Base-by-base conservation (phyloP, 2,329 filamentous ascomycete genomes). In the Colletotrichum acutatum region DNA sequence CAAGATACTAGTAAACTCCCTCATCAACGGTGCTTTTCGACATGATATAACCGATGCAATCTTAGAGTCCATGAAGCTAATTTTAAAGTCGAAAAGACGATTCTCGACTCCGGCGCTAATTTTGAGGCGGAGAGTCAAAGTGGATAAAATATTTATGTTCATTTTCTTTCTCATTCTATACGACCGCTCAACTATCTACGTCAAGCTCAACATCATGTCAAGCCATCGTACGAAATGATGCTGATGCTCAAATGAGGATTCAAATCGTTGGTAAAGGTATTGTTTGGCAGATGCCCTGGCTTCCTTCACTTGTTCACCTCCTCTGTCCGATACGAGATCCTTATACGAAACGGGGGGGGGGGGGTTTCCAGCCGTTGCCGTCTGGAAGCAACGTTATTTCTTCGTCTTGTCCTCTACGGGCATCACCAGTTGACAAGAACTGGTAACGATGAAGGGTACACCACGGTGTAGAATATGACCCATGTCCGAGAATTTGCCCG, bases 401-500 rank as follows among this genome's bases (percentile, higher is more conserved):
- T 26, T 19, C 1, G 16, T 37, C 49, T 37, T 37, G 19, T 14
- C 28, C 22, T 34, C 42, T 54, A 42, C 70, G 26, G 70, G 14
- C 28, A 64, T 65, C 53, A 65, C 59, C 66, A 65, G 54, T 72
- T 72, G 70, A 72, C 60, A 70, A 65, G 46, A 26, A 28, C 59
- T 65, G 70, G 54, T 66, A 72, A 49, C 5, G 22, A 11, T 37
- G 32, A 32, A 49, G 26, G 24, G 26, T 28, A 58, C 46, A 24
- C 30, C 6, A 8, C 14, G 7, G 32, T 14, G 1, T 9, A 12
- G n/a, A n/a, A n/a, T 22, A 19, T 49, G 4, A 22, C n/a, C 5
- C 3, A 37, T 46, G n/a, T 54, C 2, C 22, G 22, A 37, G 5
- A 11, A 24, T 37, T n/a, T 22, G 46, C 46, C 49, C n/a, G 42